These are phyloP conservation scores for Malania oleifera DNA, from an alignment of 164 flowering plant species.

Conservation along the genomic window DNA sequence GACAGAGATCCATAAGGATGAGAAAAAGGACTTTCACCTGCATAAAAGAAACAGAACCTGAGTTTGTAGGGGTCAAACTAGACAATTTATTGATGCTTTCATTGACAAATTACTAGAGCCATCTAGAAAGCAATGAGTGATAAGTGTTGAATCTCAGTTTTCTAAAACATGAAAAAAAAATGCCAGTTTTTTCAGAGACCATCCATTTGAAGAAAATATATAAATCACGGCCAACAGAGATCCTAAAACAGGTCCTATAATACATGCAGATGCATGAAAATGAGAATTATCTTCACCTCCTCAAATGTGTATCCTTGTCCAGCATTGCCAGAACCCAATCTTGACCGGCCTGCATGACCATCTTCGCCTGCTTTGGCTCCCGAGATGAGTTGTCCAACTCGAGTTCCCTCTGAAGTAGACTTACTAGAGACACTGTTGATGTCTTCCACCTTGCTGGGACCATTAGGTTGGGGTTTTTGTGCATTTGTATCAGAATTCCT, in stretches of 20 bases:
- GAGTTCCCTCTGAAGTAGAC: conserved; percentile 41
- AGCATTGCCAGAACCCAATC: conserved; percentile 92
- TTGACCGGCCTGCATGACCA: conserved; percentile 52
- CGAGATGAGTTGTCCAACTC: conserved; percentile 49
- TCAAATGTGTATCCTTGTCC: conserved; percentile 98
- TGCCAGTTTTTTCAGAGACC: too few relatives aligned
- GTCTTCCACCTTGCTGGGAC: conserved; percentile 70
- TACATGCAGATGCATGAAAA: not conserved
- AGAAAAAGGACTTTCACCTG: conserved; percentile 96
- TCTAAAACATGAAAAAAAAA: not conserved
- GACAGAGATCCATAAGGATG: conserved; percentile 88
- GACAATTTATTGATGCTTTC: not conserved
- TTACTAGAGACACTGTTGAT: conserved; percentile 36
- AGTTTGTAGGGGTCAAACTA: not conserved
- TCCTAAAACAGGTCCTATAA: too few relatives aligned
- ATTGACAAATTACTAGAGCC: not conserved
- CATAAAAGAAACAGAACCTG: conserved; percentile 7
- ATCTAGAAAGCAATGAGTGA: not conserved
- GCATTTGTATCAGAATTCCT: conserved; percentile 60
- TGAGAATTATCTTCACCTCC: conserved; percentile 50
- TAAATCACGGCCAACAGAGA: too few relatives aligned
- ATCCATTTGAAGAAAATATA: too few relatives aligned
- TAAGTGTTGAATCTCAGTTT: not conserved
- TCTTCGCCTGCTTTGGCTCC: conserved; percentile 82
- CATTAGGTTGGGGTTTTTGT: conserved; percentile 65